phyloP scores from a whole-genome alignment of 352 stramenopile species.

The Phytophthora sansomeana region DNA sequence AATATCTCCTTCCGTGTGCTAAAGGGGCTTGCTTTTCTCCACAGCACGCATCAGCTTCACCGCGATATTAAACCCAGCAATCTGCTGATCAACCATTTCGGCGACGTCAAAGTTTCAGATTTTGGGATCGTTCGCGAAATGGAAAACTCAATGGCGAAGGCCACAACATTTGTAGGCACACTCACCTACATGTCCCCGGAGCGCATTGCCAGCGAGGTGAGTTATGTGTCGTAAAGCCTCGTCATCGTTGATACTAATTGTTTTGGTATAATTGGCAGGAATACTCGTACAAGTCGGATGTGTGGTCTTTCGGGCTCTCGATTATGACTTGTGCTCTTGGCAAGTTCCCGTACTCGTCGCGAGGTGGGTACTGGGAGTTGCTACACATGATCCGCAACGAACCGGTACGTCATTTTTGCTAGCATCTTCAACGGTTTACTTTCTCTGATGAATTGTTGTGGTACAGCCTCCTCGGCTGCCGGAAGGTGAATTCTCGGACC shows the following conservation, averaged over 20 bases:
- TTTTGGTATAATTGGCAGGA: slow-evolving; percentile 35
- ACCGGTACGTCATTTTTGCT: slow-evolving; percentile 41
- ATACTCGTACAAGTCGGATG: slow-evolving; percentile 90
- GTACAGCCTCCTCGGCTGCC: slow-evolving; percentile 66
- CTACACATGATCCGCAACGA: slow-evolving; percentile 91
- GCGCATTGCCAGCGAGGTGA: slow-evolving; percentile 89
- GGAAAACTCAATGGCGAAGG: slow-evolving; percentile 88
- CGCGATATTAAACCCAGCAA: slow-evolving; percentile 96
- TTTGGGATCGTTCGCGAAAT: slow-evolving; percentile 89
- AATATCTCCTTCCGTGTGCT: slow-evolving; percentile 91
- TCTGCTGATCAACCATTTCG: slow-evolving; percentile 93
- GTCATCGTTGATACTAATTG: neutral
- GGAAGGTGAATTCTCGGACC: slow-evolving; percentile 70
- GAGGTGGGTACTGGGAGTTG: slow-evolving; percentile 91
- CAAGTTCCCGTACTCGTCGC: slow-evolving; percentile 87
- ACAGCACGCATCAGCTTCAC: slow-evolving; percentile 91
- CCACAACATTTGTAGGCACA: slow-evolving; percentile 93
- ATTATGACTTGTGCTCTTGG: slow-evolving; percentile 93
- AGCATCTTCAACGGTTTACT: neutral
- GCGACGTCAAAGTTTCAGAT: slow-evolving; percentile 91
- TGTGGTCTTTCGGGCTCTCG: slow-evolving; percentile 87
- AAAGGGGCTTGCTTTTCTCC: slow-evolving; percentile 90
- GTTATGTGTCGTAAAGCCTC: neutral
- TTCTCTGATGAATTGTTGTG: slow-evolving; percentile 3
- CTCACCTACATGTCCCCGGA: slow-evolving; percentile 95